Evolutionary conservation across 2,329 filamentous ascomycete genomes (phyloP), one percentile per base, ranked within the genome.

Genomic region (Kalaharituber pfeilii): DNA sequence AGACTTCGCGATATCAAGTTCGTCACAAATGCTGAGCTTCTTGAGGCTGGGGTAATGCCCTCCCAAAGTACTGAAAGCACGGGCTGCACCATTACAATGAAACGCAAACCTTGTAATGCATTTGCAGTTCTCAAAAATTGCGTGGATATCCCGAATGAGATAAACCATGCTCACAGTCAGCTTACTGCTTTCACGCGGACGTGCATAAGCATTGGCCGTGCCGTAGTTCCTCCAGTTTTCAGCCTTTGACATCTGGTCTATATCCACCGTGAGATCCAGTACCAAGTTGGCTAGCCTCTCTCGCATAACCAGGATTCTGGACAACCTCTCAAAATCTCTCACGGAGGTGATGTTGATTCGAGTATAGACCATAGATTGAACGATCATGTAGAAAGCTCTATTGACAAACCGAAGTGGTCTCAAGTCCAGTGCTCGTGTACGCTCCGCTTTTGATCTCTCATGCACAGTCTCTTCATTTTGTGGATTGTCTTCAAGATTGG

Each of bases 251-350:
- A 52, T 15, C 49, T 29, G 29, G 51, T 44, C 22, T 52, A 49
- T 29, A 28, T 55, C 30, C 30, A 47, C 29, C 20, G 51, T 13
- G 28, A 53, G 53, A 33, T 56, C 56, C 42, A 56, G 44, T 26
- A 50, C 44, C 24, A 33, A 53, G 36, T 54, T 55, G 18, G 56
- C 49, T 18, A 49, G 49, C 18, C 52, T 49, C 29, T 57, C 56
- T 33, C 57, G 56, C 33, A 59, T 53, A 25, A 58, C 51, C 26
- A 59, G 28, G 36, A 51, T 56, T 20, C 53, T 26, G 25, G 57
- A 53, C 39, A 59, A 56, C 24, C 50, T 52, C 44, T 56, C 57
- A 45, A 59, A 53, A 47, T 58, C 56, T 18, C 51, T 44, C 27
- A 58, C 51, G 50, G 57, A 45, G 51, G 51, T 59, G 24, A 55